phyloP scores from a whole-genome alignment of 2,329 filamentous ascomycete genomes.

The Cordyceps cicadae region DNA sequence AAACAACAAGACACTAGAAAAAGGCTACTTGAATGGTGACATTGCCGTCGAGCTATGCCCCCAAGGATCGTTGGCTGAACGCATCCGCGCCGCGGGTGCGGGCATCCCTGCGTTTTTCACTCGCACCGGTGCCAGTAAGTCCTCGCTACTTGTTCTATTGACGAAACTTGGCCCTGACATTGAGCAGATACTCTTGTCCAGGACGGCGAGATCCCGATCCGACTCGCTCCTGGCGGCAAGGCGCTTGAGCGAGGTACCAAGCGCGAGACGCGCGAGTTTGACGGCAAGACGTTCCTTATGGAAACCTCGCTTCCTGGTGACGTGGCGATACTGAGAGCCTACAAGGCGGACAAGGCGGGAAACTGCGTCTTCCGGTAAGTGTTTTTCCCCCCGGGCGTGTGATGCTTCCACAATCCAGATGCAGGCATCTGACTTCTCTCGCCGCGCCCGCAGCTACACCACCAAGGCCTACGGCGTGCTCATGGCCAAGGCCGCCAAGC shows the following conservation, averaged over 20 bases:
- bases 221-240: slow-evolving; percentile 49
- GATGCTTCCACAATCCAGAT: not conserved
- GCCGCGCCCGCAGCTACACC: slow-evolving; percentile 50
- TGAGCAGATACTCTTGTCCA: slow-evolving; percentile 53
- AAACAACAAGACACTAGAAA: slow-evolving; percentile 67
- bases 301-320: slow-evolving; percentile 69
- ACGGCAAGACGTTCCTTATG: slow-evolving; percentile 66
- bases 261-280: slow-evolving; percentile 65
- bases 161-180: slow-evolving; percentile 10
- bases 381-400: no score
- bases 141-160: not conserved
- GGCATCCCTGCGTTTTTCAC: slow-evolving; percentile 79
- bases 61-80: slow-evolving; percentile 66
- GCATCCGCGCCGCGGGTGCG: slow-evolving; percentile 63
- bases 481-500: slow-evolving; percentile 72
- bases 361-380: slow-evolving; percentile 70
- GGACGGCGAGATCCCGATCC: slow-evolving; percentile 58
- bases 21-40: slow-evolving; percentile 65
- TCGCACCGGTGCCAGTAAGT: slow-evolving; percentile 59
- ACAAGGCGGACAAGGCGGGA: slow-evolving; percentile 66
- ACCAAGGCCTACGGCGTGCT: slow-evolving; percentile 67
- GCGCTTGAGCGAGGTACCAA: slow-evolving; percentile 56
- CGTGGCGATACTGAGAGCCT: slow-evolving; percentile 68
- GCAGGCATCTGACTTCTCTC: not conserved
- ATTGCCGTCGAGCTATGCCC: slow-evolving; percentile 69